These are phyloP conservation scores for Lenwebbia sp. DNA, from an alignment of 345 rosid genomes.

Conservation along the genomic window DNA sequence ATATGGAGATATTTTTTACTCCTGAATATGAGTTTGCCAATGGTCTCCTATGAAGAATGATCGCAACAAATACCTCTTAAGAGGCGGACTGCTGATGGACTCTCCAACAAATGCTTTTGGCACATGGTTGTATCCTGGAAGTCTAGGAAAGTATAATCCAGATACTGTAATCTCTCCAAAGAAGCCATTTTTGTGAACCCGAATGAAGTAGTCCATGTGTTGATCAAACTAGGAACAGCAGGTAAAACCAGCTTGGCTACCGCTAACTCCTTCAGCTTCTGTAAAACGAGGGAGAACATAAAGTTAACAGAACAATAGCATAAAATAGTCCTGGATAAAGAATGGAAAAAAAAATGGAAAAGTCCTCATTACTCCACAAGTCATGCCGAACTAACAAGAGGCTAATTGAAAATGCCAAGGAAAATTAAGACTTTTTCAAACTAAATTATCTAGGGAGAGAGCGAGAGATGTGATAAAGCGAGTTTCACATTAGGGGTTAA, in stretches of 20 bases:
- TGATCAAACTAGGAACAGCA: constrained; percentile 20
- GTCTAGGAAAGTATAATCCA: constrained; percentile 24
- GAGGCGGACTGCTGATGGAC: background rate
- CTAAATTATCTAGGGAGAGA: background rate
- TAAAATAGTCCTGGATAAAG: background rate
- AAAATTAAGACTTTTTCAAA: background rate
- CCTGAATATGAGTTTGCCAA: background rate
- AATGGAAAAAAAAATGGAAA: background rate
- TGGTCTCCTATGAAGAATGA: background rate
- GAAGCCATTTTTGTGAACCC: constrained; percentile 31
- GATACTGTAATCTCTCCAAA: constrained; percentile 20
- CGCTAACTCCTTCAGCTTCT: constrained; percentile 35
- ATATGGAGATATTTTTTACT: background rate
- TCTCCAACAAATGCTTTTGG: constrained; percentile 22
- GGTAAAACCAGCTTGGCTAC: constrained; percentile 43
- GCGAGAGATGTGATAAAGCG: background rate
- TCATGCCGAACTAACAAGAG: background rate
- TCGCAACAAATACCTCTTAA: background rate
- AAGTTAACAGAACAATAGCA: background rate
- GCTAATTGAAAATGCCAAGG: background rate
- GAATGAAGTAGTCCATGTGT: constrained; percentile 37
- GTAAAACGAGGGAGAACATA: background rate
- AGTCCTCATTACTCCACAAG: background rate
- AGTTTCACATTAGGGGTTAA: background rate
- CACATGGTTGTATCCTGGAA: constrained; percentile 42